Conservation (phyloP, 352 stramenopile species). For the Hyaloperonospora arabidopsidis region DNA sequence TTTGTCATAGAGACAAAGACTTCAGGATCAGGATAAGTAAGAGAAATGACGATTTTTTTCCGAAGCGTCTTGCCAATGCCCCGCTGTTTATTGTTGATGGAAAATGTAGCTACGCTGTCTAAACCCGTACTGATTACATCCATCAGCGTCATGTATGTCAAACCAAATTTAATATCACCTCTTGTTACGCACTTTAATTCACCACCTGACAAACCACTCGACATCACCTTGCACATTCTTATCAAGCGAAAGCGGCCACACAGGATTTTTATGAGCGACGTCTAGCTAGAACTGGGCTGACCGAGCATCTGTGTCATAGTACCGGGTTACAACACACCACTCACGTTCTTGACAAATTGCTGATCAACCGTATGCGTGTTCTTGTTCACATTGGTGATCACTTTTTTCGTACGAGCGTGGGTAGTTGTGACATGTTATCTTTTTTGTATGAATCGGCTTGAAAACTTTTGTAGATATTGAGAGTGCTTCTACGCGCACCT, state of each 20-base stretch:
- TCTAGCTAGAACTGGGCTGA: conserved; percentile 31
- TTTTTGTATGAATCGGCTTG: conserved; percentile 14
- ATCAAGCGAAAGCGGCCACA: conserved; percentile 26
- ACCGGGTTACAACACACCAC: conserved; percentile 24
- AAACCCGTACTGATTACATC: conserved; percentile 91
- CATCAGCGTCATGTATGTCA: conserved; percentile 58
- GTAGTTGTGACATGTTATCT: conserved; percentile 19
- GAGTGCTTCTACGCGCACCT: conserved; percentile 40
- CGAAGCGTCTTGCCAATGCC: conserved; percentile 14
- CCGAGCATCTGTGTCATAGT: conserved; percentile 33
- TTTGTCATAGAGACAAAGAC: no score
- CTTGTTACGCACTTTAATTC: conserved; percentile 38
- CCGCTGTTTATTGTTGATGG: conserved; percentile 25
- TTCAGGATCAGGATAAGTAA: conserved; percentile 85
- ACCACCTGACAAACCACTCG: conserved; percentile 51
- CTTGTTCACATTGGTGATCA: conserved; percentile 8
- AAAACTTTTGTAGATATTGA: conserved; percentile 30
- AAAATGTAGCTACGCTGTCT: conserved; percentile 46
- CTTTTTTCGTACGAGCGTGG: conserved; percentile 32
- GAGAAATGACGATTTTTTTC: conserved; percentile 43
- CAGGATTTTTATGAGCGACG: conserved; percentile 36
- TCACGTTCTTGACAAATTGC: conserved; percentile 34
- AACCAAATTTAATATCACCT: conserved; percentile 73
- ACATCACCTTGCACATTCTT: conserved; percentile 41
- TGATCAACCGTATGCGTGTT: conserved; percentile 28